phyloP scores from a whole-genome alignment of 2,329 filamentous ascomycete species.

The Trichoderma sp. region DNA sequence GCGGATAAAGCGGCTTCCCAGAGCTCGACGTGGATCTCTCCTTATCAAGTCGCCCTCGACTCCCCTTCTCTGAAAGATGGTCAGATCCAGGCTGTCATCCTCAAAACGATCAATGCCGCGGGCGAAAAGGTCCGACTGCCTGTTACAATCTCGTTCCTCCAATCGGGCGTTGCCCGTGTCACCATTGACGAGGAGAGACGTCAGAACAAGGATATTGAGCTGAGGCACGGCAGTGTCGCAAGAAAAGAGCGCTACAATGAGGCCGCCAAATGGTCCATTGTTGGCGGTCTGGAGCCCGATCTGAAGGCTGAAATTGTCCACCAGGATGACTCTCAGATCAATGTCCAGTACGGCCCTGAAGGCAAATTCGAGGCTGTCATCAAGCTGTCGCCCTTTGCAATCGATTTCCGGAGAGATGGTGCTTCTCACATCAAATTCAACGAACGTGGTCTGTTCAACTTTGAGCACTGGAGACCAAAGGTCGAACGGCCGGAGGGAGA shows the following conservation, averaged over 20 bases:
- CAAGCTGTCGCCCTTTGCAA: conserved; percentile 74
- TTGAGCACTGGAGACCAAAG: conserved; percentile 95
- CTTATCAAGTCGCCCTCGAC: conserved; percentile 72
- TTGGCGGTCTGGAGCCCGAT: conserved; percentile 74
- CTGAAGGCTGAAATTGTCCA: conserved; percentile 66
- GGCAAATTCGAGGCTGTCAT: conserved; percentile 80
- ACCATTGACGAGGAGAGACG: conserved; percentile 89
- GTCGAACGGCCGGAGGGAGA: conserved; percentile 62
- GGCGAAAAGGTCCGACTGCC: conserved; percentile 74
- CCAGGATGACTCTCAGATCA: conserved; percentile 65
- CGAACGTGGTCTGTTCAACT: conserved; percentile 81
- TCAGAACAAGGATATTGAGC: conserved; percentile 81
- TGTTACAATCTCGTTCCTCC: conserved; percentile 80
- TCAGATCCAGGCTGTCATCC: conserved; percentile 73
- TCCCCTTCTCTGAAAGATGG: conserved; percentile 77
- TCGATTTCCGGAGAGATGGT: conserved; percentile 85
- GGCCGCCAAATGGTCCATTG: conserved; percentile 79
- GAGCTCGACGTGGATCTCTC: conserved; percentile 70
- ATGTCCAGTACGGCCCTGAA: conserved; percentile 75
- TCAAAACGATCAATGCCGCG: conserved; percentile 68
- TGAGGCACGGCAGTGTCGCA: conserved; percentile 78
- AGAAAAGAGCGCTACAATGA: conserved; percentile 96
- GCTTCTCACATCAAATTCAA: conserved; percentile 84
- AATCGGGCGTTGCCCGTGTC: conserved; percentile 84
- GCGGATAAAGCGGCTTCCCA: conserved; percentile 71